Base-by-base conservation (phyloP, 495 filamentous ascomycete genomes). In the Venustampulla echinocandica region DNA sequence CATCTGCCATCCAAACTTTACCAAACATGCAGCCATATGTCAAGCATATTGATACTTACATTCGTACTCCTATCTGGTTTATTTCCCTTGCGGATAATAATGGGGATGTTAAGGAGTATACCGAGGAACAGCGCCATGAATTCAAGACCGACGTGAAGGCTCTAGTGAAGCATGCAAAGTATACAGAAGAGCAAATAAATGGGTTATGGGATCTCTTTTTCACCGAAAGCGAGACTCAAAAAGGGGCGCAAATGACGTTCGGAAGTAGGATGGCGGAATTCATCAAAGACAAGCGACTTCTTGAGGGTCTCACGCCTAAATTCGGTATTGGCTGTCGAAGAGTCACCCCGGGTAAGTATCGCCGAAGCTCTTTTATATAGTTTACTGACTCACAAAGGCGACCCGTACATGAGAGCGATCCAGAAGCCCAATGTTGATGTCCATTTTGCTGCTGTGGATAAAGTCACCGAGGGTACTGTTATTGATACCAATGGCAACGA, bases 291-390 rank as follows among this genome's bases (percentile, higher is more conserved):
- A 41, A 64, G 25, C 19, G 65, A 25, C 51, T 69, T 47, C 44
- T 64, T 6, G 38, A 67, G n/a, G 64, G 65, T 1, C 43, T 52
- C 22, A 47, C 43, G 1, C 50, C 83, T 0, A 75, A 82, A 44
- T 87, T 82, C 56, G 68, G 74, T 0, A 76, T 78, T 3, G 73
- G 77, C 57, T 87, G 82, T 53, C 74, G 81, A 34, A 77, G 83
- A 14, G 66, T 84, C 0, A 86, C 83, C 0, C 81, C 82, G 1
- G 82, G 81, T 0, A 76, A 77, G 5, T 14, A 19, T 28, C 11
- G 10, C 10, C 15, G 13, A 33, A 35, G 5, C 4, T 38, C 24
- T 13, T 7, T n/a, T 11, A 15, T n/a, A 17, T 18, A 23, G 9
- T n/a, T 41, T 21, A 3, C 18, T 44, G 27, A 50, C 22, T 4